Evolutionary conservation across 768 basidiomycete species (phyloP).

Genomic region (Lactifluus hygrophoroides): DNA sequence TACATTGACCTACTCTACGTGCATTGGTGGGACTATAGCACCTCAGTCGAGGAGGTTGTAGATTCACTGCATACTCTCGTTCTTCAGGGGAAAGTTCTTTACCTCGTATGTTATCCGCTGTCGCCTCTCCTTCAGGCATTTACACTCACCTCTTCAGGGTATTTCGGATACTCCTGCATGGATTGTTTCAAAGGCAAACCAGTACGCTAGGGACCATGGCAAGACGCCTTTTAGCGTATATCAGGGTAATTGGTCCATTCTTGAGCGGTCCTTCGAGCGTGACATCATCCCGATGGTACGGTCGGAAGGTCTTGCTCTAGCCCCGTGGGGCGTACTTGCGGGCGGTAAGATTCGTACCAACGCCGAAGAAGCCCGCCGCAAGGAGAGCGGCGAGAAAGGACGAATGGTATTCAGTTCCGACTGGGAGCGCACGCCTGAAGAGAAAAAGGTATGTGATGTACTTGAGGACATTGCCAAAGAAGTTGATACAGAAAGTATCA

Average conservation of each 20-base stretch:
- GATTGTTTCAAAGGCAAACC: conserved; percentile 32
- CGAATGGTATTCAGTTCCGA: conserved; percentile 17
- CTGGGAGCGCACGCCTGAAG: conserved; percentile 32
- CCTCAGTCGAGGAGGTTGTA: conserved; percentile 50
- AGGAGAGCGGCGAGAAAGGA: conserved; percentile 30
- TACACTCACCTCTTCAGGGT: background rate
- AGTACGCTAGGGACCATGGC: conserved; percentile 32
- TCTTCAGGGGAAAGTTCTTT: conserved; percentile 38
- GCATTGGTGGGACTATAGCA: conserved; percentile 46
- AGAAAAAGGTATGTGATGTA: conserved; percentile 28
- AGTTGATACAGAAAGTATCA: conserved; percentile 29
- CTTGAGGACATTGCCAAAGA: conserved; percentile 35
- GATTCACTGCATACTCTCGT: conserved; percentile 44
- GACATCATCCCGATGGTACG: conserved; percentile 34
- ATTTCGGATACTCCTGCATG: conserved; percentile 29
- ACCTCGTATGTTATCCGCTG: conserved; percentile 19
- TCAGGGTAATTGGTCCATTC: conserved; percentile 31
- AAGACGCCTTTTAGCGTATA: conserved; percentile 31
- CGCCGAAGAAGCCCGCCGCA: conserved; percentile 29
- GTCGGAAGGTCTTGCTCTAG: conserved; percentile 31
- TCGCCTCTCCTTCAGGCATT: background rate
- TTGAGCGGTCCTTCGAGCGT: conserved; percentile 32
- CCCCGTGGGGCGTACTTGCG: conserved; percentile 35
- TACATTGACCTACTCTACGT: conserved; percentile 43
- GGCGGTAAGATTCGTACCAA: conserved; percentile 34